Evolutionary conservation across 352 stramenopile species (phyloP).

Genomic region (Plasmopara viticola): DNA sequence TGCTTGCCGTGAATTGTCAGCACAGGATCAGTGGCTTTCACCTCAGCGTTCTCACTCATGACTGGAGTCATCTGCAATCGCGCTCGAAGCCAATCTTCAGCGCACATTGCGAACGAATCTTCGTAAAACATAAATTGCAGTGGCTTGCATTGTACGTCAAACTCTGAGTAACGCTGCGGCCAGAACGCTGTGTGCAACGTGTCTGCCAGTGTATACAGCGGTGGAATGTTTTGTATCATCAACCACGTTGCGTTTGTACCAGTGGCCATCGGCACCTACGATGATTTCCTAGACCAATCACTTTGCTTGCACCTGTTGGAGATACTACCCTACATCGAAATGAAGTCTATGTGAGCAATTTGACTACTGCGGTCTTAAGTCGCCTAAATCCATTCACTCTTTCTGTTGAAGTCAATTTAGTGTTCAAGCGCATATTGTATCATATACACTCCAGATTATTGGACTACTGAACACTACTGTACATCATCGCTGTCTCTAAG

Average conservation of each 20-base stretch:
- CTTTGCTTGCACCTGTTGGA: slow-evolving; percentile 18
- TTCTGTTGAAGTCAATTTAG: slow-evolving; percentile 1
- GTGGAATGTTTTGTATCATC: slow-evolving; percentile 27
- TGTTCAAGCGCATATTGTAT: slow-evolving; percentile 17
- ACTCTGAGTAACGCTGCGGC: slow-evolving; percentile 19
- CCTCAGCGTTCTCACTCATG: not conserved
- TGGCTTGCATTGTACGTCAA: slow-evolving; percentile 27
- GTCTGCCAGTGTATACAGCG: slow-evolving; percentile 32
- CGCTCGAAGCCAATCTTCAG: slow-evolving; percentile 27
- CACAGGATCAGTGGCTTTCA: slow-evolving; percentile 3
- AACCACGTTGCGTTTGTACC: slow-evolving; percentile 24
- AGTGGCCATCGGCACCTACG: slow-evolving; percentile 24
- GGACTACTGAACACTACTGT: no score
- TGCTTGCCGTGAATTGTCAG: slow-evolving; percentile 27
- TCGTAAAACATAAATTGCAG: slow-evolving; percentile 34
- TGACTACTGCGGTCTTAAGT: slow-evolving; percentile 24
- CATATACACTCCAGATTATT: no score
- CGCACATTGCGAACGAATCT: slow-evolving; percentile 27
- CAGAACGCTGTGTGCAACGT: slow-evolving; percentile 26
- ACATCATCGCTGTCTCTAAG: no score
- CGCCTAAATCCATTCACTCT: slow-evolving; percentile 18
- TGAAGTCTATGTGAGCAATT: slow-evolving; percentile 33
- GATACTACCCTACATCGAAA: slow-evolving; percentile 30
- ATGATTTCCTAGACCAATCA: slow-evolving; percentile 36
- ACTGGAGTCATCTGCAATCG: slow-evolving; percentile 1